Evolutionary conservation across 371 early-diverging fungal species (phyloP).

Genomic region (Blakeslea trispora): DNA sequence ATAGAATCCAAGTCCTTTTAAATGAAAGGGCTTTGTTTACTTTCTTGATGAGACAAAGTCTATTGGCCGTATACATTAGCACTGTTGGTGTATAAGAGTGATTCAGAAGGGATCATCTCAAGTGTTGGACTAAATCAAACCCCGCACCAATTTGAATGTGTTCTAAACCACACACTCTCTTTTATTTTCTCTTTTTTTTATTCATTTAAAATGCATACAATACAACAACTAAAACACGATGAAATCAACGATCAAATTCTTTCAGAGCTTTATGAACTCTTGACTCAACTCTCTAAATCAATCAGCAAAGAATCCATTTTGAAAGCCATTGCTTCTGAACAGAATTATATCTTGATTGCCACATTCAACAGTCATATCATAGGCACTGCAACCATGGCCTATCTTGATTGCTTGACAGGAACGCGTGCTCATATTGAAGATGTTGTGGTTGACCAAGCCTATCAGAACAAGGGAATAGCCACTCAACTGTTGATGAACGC

Average conservation of each 20-base stretch:
- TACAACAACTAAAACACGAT: no score
- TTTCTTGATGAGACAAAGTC: no score
- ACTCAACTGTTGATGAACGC: conserved; percentile 28
- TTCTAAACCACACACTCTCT: no score
- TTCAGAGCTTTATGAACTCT: conserved; percentile 5
- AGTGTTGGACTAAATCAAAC: no score
- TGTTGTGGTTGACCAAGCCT: conserved; percentile 35
- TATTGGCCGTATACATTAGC: no score
- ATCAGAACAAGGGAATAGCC: conserved; percentile 41
- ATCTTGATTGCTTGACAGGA: conserved; percentile 39
- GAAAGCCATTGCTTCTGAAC: conserved; percentile 24
- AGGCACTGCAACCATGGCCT: conserved; percentile 36
- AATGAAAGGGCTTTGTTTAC: no score
- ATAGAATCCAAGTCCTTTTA: no score
- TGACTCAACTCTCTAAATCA: conserved; percentile 27
- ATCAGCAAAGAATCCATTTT: conserved; percentile 12
- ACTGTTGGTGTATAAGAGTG: no score
- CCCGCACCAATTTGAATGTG: no score
- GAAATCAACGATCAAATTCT: not conserved
- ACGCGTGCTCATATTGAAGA: conserved; percentile 51
- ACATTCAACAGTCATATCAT: conserved; percentile 13
- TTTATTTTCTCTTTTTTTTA: not conserved
- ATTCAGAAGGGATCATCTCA: no score
- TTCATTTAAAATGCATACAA: no score
- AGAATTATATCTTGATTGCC: conserved; percentile 31